Base-by-base conservation (phyloP, 805 yeast species). In the Wickerhamomyces hampshirensis region DNA sequence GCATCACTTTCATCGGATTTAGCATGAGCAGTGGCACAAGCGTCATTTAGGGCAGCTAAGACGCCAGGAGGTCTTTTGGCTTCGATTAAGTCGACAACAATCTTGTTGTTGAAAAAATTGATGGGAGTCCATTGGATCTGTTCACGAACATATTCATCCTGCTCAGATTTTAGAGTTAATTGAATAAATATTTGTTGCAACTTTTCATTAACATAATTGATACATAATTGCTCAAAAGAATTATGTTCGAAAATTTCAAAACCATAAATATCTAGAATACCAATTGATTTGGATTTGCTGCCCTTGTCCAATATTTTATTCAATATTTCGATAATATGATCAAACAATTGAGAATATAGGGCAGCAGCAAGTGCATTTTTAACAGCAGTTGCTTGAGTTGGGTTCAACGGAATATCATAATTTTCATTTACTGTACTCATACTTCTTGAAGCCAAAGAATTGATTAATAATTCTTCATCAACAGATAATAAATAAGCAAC, bases 11-110 rank as follows among this genome's bases (percentile, higher is more conserved):
- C 98, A 35, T 68, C 72, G 1, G 96, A 83, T 56, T 93, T 98
- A 4, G 98, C 99, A 58, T 93, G 98, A 0, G 98, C 98, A 18
- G 98, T 93, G 26, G 96, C 97, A 53, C 88, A 82, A 1, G 98
- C 91, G 67, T 93, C 98, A 62, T 91, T 93, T 63, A 93, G 72
- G 3, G 96, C 95, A 3, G 98, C 94, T 66, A 93, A 89, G 30
- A 93, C 72, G 41, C 98, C 98, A 1, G 97, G 97, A 1, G 98
- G 98, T 55, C 96, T 77, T 42, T 77, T 77, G 19, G 86, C 83
- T 63, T 93, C 99, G 55, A 93, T 93, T 56, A 93, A 71, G 51
- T 93, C 99, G 67, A 98, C 93, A 21, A 93, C 98, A 48, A 93
- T 82, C 63, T 91, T 81, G 65, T 93, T 93, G 63, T 93, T 93